A percentile compares a stretch with the other conserved stretches of the same genome.
Evolutionary conservation across 768 basidiomycete genomes (phyloP).

Genomic region (Exsudoporus frostii): DNA sequence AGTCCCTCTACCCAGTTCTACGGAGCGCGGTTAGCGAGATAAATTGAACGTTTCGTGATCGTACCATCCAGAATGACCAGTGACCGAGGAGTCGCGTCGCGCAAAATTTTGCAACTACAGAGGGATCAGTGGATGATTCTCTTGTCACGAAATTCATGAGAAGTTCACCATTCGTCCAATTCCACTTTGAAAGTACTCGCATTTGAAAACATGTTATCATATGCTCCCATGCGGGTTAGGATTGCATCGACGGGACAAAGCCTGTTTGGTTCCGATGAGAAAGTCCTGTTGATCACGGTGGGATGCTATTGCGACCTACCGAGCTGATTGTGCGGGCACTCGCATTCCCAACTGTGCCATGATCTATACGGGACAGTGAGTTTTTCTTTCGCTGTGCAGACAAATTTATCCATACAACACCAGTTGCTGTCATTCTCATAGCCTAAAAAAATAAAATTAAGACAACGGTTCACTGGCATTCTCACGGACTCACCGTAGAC

Average conservation of each 20-base stretch:
- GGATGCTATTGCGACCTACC: constrained; percentile 39
- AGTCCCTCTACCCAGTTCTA: constrained; percentile 93
- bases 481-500: constrained; percentile 52
- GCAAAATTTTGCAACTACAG: constrained; percentile 82
- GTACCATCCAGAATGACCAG: constrained; percentile 92
- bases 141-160: neutral
- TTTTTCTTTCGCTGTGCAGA: neutral
- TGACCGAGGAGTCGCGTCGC: constrained; percentile 91
- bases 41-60: constrained; percentile 17
- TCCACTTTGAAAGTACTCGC: constrained; percentile 98
- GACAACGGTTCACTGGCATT: neutral
- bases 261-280: constrained; percentile 37
- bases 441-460: constrained; percentile 38
- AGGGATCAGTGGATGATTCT: neutral
- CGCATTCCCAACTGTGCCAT: constrained; percentile 97
- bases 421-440: constrained; percentile 95
- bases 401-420: constrained; percentile 54
- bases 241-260: constrained; percentile 89
- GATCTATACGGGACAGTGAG: constrained; percentile 43
- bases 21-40: constrained; percentile 9
- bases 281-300: neutral
- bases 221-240: constrained; percentile 96
- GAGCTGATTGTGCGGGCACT: constrained; percentile 81
- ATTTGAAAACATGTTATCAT: constrained; percentile 95
- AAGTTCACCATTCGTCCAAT: constrained; percentile 85